Base-by-base conservation (phyloP, 1,284 basidiomycete genomes). In the Bjerkandera adusta region DNA sequence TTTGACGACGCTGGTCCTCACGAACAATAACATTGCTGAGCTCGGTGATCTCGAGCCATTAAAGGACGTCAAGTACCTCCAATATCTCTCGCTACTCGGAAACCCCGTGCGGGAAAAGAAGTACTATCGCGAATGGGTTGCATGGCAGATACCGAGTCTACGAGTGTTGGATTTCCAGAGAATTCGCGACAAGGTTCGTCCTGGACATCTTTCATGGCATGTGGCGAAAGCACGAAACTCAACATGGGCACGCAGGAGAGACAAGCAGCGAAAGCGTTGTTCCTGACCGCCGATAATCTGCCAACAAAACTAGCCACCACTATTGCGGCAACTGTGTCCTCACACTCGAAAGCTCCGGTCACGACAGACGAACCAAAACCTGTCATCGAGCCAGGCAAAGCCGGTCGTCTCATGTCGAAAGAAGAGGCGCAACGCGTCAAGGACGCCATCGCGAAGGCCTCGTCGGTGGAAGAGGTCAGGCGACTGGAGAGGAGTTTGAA, bases 101-200 rank as follows among this genome's bases (percentile, higher is more conserved):
- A 96, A 96, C 64, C 94, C 96, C 18, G 89, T 97, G 16, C 75
- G 81, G 58, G 84, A 94, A 70, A 90, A 91, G 74, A 90, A 95
- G 79, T 92, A 92, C 80, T 99, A 99, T 76, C 84, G 92, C 68
- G 90, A 92, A 71, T 99, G 93, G 85, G 83, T 93, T 72, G 82
- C 87, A 61, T 89, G 81, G 78, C 81, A 84, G 73, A 73, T 88
- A 73, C 81, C 84, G 67, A 75, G 77, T 61, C 79, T 99, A 62
- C 86, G 95, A 75, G 90, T 95, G 66, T 79, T 99, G 61, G 97
- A 99, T 78, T 99, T 91, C 70, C 86, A 92, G 74, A 85, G 96
- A 68, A 89, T 99, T 64, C 90, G 92, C 68, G 92, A 97, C 67
- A 91, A 92, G 80, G 91, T 92, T 70, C 71, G 87, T 68, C 60